Evolutionary conservation across 805 yeast genomes (phyloP).

Genomic region (Kluyveromyces aestuarii): DNA sequence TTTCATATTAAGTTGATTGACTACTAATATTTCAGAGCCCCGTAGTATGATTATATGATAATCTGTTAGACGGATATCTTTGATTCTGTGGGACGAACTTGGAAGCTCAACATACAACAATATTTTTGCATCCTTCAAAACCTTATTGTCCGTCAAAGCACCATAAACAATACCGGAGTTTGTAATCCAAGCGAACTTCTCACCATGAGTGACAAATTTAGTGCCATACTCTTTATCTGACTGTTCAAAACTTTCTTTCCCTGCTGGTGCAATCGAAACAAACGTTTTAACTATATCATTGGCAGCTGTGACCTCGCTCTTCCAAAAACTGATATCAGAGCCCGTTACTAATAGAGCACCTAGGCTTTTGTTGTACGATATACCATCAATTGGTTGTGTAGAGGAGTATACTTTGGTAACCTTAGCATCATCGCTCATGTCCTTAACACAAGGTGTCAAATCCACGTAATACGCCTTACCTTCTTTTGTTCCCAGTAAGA

Average conservation of each 20-base stretch:
- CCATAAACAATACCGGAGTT: conserved; percentile 40
- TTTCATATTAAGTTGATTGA: conserved; percentile 45
- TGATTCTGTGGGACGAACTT: conserved; percentile 24
- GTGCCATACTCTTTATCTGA: conserved; percentile 26
- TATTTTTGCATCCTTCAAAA: conserved; percentile 31
- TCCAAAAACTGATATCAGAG: conserved; percentile 17
- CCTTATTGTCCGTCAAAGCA: conserved; percentile 12
- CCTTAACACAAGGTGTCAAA: conserved; percentile 1
- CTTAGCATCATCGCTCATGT: conserved; percentile 7
- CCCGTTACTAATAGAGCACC: conserved; percentile 17
- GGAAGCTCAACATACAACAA: conserved; percentile 34
- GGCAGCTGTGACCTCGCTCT: neutral
- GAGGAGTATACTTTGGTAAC: conserved; percentile 8
- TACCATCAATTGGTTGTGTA: conserved; percentile 19
- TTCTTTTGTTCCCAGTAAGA: conserved; percentile 18
- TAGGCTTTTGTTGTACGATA: conserved; percentile 7
- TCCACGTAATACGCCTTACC: conserved; percentile 16
- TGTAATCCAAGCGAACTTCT: conserved; percentile 40
- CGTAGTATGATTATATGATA: conserved; percentile 46
- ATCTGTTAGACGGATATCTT: conserved; percentile 39
- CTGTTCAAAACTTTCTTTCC: conserved; percentile 31
- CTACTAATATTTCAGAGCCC: conserved; percentile 33
- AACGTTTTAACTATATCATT: conserved; percentile 9
- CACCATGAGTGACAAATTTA: conserved; percentile 22
- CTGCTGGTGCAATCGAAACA: conserved; percentile 25